Base-by-base conservation (phyloP, 305 asterid species). In the Monarda citriodora region DNA sequence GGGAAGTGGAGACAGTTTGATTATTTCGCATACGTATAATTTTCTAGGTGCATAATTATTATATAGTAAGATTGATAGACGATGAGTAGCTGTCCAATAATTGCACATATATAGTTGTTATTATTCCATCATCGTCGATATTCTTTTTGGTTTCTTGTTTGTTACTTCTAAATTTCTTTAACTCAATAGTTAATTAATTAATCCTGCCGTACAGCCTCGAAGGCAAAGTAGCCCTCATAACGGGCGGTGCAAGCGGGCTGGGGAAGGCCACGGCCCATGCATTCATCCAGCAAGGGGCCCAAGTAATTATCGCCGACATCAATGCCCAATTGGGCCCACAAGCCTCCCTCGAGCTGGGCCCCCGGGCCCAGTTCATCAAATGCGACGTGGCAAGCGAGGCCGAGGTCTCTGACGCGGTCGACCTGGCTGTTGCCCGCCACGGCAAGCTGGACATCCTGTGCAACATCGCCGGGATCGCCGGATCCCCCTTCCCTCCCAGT, bases 201-300 rank as follows among this genome's bases (percentile, higher is more conserved):
- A 34, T 34, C 18, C 17, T 4, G 9, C 18, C 9, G 8, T 45
- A 18, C 69, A 80, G 85, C 55, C 70, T 80, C 31, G 75, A 74
- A 25, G 85, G 85, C 56, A 83, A 83, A 56, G 77, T 83, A 7
- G 87, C 83, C 32, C 65, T 83, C 6, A 64, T 80, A 41, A 83
- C 91, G 0, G 91, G 87, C 18, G 91, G 73, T 4, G 87, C 91
- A 5, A 80, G 87, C 54, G 91, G 91, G 25, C 74, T 83, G 0
- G 91, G 91, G 0, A 75, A 78, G 60, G 78, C 75, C 11, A 56
- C 85, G 0, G 87, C 73, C 3, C 66, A 58, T 32, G 32, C 71
- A 14, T 83, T 83, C 53, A 70, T 58, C n/a, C 68, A 56, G 31
- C 69, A 81, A 8, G 91, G 91, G 1, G 83, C 88, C 10, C 68